Conservation (phyloP, 805 yeast species). For the Jamesozyma gamospora region DNA sequence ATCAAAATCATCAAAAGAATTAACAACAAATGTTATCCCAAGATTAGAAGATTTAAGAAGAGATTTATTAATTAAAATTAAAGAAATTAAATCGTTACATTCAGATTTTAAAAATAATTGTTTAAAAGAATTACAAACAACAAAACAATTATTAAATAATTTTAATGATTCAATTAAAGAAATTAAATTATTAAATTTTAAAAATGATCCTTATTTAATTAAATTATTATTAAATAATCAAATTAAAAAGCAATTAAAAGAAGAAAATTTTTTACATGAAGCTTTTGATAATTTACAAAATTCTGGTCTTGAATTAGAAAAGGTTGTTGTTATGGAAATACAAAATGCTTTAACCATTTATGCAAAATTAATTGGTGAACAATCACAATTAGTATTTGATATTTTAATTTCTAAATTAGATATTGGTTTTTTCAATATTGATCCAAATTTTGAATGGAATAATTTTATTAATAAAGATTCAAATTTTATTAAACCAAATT, state of each 20-base stretch:
- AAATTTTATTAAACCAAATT: conserved; percentile 53
- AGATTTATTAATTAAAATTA: conserved; percentile 74
- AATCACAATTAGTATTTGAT: conserved; percentile 62
- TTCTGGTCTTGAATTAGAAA: conserved; percentile 80
- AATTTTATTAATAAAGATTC: conserved; percentile 64
- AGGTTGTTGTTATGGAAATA: conserved; percentile 76
- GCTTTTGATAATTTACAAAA: conserved; percentile 80
- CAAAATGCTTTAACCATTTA: conserved; percentile 72
- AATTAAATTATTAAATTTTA: conserved; percentile 38
- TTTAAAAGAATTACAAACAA: conserved; percentile 54
- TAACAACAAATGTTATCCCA: conserved; percentile 52
- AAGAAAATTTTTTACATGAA: conserved; percentile 80
- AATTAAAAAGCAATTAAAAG: conserved; percentile 65
- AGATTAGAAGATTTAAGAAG: conserved; percentile 58
- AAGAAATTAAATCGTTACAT: conserved; percentile 72
- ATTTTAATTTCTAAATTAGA: conserved; percentile 56
- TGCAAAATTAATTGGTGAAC: conserved; percentile 61
- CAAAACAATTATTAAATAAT: conserved; percentile 45
- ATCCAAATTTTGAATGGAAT: conserved; percentile 82
- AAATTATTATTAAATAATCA: conserved; percentile 66
- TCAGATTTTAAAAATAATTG: conserved; percentile 79
- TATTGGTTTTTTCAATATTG: conserved; percentile 62
- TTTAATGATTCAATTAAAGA: conserved; percentile 57
- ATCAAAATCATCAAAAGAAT: conserved; percentile 47
- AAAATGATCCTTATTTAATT: conserved; percentile 73